Evolutionary conservation across 2,329 filamentous ascomycete genomes (phyloP).

Genomic region (Colletotrichum sp.): DNA sequence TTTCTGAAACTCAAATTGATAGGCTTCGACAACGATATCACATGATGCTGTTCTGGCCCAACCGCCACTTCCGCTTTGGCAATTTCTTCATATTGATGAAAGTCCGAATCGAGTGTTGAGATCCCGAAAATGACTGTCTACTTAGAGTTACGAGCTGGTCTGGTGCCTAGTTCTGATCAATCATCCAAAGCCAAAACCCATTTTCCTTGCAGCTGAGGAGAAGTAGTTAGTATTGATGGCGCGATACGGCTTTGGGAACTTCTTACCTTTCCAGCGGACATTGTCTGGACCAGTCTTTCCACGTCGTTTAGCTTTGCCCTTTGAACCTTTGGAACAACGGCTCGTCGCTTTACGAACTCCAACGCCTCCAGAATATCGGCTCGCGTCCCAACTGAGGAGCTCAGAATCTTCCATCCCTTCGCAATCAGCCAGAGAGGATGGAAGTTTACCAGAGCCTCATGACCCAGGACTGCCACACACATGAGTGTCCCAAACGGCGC

Average conservation of each 20-base stretch:
- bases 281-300: background rate
- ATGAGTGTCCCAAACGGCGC: constrained; percentile 43
- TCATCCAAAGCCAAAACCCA: constrained; percentile 10
- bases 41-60: background rate
- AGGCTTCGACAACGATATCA: background rate
- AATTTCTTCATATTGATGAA: background rate
- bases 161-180: background rate
- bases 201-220: background rate
- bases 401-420: constrained; percentile 36
- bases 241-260: background rate
- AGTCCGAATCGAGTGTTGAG: background rate
- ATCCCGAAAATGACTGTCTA: background rate
- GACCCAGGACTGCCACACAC: constrained; percentile 40
- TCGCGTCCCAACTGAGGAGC: constrained; percentile 39
- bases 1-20: background rate
- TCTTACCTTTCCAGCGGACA: background rate
- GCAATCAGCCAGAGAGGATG: constrained; percentile 41
- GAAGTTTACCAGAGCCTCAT: constrained; percentile 22
- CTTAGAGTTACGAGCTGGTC: background rate
- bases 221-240: background rate
- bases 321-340: constrained; percentile 25
- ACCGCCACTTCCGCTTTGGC: background rate
- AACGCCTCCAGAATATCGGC: constrained; percentile 44
- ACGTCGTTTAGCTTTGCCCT: constrained; percentile 27
- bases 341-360: constrained; percentile 38